These are phyloP conservation scores for Lasiodiplodia theobromae DNA, from an alignment of 2,329 filamentous ascomycete genomes.

Conservation along the genomic window DNA sequence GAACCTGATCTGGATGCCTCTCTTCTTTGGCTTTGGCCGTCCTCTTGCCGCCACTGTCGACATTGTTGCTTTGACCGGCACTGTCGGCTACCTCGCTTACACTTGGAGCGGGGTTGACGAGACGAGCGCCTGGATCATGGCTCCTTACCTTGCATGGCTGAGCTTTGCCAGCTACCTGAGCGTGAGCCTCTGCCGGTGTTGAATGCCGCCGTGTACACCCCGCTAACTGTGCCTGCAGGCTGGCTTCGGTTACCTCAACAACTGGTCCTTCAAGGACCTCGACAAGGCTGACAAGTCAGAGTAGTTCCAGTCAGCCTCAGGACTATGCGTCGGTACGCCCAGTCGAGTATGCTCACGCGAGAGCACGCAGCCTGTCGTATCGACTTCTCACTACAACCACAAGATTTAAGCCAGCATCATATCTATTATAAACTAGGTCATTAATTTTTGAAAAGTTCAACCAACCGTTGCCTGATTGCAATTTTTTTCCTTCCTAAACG, in stretches of 20 bases:
- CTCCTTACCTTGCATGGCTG: conserved; percentile 86
- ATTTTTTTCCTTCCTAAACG: background rate
- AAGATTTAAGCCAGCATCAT: background rate
- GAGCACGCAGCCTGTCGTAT: background rate
- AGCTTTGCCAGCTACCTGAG: conserved; percentile 87
- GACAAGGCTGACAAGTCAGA: conserved; percentile 11
- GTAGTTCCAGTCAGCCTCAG: background rate
- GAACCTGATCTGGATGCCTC: conserved; percentile 89
- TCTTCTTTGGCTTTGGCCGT: conserved; percentile 82
- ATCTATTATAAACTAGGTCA: background rate
- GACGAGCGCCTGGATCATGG: conserved; percentile 74
- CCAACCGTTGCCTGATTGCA: background rate
- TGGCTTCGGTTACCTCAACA: conserved; percentile 48
- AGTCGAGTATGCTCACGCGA: background rate
- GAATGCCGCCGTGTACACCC: too few relatives aligned
- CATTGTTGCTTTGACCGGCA: conserved; percentile 73
- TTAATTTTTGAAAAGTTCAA: background rate
- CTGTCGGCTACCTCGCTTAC: conserved; percentile 76
- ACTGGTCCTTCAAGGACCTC: conserved; percentile 46
- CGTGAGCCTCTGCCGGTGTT: conserved; percentile 42
- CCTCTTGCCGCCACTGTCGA: conserved; percentile 79
- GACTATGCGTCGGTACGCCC: too few relatives aligned
- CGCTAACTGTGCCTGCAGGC: conserved; percentile 34
- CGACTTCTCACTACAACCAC: background rate
- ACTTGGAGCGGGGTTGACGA: conserved; percentile 78